Evolutionary conservation across 2,329 filamentous ascomycete species (phyloP).

Genomic region (Hymenotorrendiella dingleyae): DNA sequence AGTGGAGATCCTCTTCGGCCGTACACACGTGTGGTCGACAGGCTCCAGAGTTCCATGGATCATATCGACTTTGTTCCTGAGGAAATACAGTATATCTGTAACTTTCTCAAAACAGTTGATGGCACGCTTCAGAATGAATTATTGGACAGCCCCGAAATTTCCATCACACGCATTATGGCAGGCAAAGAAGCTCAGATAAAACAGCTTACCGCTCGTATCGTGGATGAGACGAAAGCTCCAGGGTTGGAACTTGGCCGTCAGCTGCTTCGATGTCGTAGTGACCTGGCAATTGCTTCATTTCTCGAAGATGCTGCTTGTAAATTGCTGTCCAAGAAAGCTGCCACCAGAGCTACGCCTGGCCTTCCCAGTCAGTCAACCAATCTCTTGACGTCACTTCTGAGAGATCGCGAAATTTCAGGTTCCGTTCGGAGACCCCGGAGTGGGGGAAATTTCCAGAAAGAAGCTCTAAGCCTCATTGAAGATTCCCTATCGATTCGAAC

Average conservation of each 20-base stretch:
- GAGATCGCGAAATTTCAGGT: constrained; percentile 24
- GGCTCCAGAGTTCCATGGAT: not conserved
- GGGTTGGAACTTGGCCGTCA: constrained; percentile 40
- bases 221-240: constrained; percentile 3
- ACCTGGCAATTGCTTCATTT: constrained; percentile 14
- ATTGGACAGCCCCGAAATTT: not conserved
- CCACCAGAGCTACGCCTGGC: not conserved
- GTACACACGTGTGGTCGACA: not conserved
- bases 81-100: constrained; percentile 10
- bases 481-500: constrained; percentile 45
- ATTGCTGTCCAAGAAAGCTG: not conserved
- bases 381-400: constrained; percentile 13
- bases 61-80: constrained; percentile 18
- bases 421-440: constrained; percentile 12
- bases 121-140: too few species aligned
- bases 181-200: constrained; percentile 2
- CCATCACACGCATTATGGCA: constrained; percentile 4
- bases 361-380: not conserved
- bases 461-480: constrained; percentile 33
- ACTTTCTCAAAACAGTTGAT: too few species aligned
- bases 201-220: constrained; percentile 1
- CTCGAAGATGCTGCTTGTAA: constrained; percentile 15
- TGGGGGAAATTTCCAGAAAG: constrained; percentile 18
- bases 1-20: not conserved
- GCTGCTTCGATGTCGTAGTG: constrained; percentile 49